Percentiles rank a stretch among this genome's conserved stretches.
Conservation (phyloP, 1,284 basidiomycete species). For the Cryptococcus jaspeensis region DNA sequence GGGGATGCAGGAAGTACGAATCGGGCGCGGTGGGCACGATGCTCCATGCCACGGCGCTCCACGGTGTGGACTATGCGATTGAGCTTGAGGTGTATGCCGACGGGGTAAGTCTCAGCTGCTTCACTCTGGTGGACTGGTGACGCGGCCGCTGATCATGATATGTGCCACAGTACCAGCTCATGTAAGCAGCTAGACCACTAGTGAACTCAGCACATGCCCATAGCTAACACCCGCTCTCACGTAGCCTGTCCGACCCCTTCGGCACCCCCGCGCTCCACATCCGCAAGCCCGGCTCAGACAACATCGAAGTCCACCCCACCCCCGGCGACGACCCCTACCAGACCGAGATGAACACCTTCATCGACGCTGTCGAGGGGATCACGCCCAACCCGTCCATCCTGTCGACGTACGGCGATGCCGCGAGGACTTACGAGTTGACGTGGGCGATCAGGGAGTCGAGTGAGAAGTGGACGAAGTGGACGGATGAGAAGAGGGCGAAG, state of each 20-base stretch:
- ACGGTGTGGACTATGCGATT: slow-evolving; percentile 41
- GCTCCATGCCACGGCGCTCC: slow-evolving; percentile 42
- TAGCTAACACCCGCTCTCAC: background rate
- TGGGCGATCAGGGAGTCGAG: slow-evolving; percentile 38
- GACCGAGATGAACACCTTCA: slow-evolving; percentile 51
- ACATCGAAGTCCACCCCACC: slow-evolving; percentile 28
- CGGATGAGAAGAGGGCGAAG: slow-evolving; percentile 4
- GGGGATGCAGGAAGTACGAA: slow-evolving; percentile 40
- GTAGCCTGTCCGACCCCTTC: slow-evolving; percentile 50
- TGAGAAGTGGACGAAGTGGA: slow-evolving; percentile 30
- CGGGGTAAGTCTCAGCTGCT: slow-evolving; percentile 29
- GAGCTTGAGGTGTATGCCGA: slow-evolving; percentile 48
- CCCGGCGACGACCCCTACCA: slow-evolving; percentile 52
- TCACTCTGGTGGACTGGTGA: background rate
- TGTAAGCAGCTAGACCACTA: slow-evolving; percentile 17
- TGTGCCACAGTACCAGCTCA: slow-evolving; percentile 33
- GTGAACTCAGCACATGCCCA: background rate
- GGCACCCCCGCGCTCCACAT: slow-evolving; percentile 47
- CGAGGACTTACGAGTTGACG: slow-evolving; percentile 70
- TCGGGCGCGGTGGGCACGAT: slow-evolving; percentile 44
- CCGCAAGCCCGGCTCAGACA: slow-evolving; percentile 44
- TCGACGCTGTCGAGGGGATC: slow-evolving; percentile 46
- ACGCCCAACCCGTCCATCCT: slow-evolving; percentile 42
- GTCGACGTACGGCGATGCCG: slow-evolving; percentile 64
- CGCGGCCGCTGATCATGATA: background rate